Evolutionary conservation across 192 early-diverging fungal species (phyloP), one percentile per base, ranked within the genome.

Genomic region (Paraglomus occultum): DNA sequence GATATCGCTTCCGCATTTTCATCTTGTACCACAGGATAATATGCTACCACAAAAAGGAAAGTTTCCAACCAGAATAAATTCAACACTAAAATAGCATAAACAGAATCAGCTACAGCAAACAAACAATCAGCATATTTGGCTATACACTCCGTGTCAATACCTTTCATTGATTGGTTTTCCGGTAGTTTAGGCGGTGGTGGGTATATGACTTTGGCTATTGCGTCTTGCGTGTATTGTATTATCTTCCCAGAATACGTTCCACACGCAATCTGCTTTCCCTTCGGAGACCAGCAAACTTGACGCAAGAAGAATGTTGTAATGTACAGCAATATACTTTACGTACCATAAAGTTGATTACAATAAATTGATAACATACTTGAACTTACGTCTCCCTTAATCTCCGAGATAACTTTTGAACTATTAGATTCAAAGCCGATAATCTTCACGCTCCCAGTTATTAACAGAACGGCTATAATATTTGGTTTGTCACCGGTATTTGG

Each of bases 231-330:
- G 64, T 88, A 80, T 67, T 93, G 89, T 0, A 78, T 73, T 18
- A 96, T 74, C 31, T 51, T 40, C 6, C 87, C 92, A 8, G 70
- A 63, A n/a, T 73, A 51, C 39, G 82, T 83, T 22, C 93, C 94
- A 39, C 89, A 89, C 38, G 88, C 87, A 46, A 96, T 84, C 73
- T 94, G 94, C 70, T 93, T 94, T 71, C 94, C 94, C 71, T 96
- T 96, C 42, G 81, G 82, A 45, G 92, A 94, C 94, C 94, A 96
- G 15, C 67, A 70, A 11, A 70, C 67, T 70, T 40, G 12, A 55
- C 14, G 44, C 38, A 40, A 61, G 15, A 23, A 61, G 18, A 57
- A 22, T 20, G 47, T 9, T 20, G 14, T 4, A 64, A 22, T 6
- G 46, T 40, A 52, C 51, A 52, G 43, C 11, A 10, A 17, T n/a